Conservation (phyloP, 805 yeast genomes). For the Torulaspora microellipsoides region DNA sequence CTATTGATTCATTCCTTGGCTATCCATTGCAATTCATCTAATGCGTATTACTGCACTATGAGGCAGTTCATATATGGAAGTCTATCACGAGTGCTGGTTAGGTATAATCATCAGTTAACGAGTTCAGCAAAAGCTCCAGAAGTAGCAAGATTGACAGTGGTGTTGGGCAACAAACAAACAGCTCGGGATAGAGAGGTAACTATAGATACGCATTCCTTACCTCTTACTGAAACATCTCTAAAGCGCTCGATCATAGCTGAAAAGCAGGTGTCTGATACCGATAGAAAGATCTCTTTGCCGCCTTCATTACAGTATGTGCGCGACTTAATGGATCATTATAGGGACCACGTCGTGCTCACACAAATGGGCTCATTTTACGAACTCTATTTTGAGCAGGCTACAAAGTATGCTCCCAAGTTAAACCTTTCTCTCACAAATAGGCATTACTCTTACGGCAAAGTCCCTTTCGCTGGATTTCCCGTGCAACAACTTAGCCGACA, state of each 20-base stretch:
- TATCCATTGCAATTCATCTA: background rate
- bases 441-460: conserved; percentile 39
- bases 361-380: conserved; percentile 89
- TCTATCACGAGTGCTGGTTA: background rate
- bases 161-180: conserved; percentile 1
- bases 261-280: background rate
- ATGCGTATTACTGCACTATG: conserved; percentile 2
- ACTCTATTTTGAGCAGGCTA: conserved; percentile 85
- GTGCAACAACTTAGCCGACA: conserved; percentile 63
- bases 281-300: conserved; percentile 22
- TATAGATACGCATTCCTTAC: conserved; percentile 5
- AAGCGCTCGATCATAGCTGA: background rate
- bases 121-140: conserved; percentile 4
- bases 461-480: conserved; percentile 94
- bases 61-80: background rate
- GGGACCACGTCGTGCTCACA: conserved; percentile 57
- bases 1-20: too few relatives aligned
- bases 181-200: background rate
- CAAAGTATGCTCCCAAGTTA: conserved; percentile 59
- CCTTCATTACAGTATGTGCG: conserved; percentile 37
- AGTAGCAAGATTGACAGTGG: conserved; percentile 9
- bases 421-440: conserved; percentile 67
- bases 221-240: background rate
- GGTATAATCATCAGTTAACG: conserved; percentile 4
- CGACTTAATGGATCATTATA: conserved; percentile 42